Evolutionary conservation across 768 basidiomycete species (phyloP).

Genomic region (Butyriboletus loyo): DNA sequence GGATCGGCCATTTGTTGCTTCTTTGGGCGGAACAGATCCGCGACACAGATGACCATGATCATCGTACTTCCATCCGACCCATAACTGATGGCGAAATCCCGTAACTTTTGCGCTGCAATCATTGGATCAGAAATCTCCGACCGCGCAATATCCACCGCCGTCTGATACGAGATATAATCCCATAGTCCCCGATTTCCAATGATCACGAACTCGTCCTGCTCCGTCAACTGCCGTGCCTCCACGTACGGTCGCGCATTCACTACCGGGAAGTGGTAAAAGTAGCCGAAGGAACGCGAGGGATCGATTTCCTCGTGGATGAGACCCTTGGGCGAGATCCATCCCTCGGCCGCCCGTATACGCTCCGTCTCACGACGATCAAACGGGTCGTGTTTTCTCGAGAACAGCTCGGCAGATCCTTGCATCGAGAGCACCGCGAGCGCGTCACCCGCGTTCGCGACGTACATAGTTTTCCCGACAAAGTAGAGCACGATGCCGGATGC

Average conservation of each 20-base stretch:
- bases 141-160: conserved; percentile 92
- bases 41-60: conserved; percentile 94
- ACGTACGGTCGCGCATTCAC: conserved; percentile 89
- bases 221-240: conserved; percentile 60
- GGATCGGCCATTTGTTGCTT: conserved; percentile 36
- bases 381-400: conserved; percentile 85
- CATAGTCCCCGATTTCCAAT: conserved; percentile 91
- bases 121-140: conserved; percentile 66
- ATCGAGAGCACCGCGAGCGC: conserved; percentile 83
- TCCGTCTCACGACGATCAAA: conserved; percentile 81
- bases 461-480: conserved; percentile 71
- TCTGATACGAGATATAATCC: conserved; percentile 93
- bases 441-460: conserved; percentile 88
- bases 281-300: conserved; percentile 91
- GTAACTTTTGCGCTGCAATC: conserved; percentile 94
- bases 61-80: conserved; percentile 91
- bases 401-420: conserved; percentile 65
- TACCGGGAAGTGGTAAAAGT: conserved; percentile 84
- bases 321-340: conserved; percentile 90
- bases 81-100: conserved; percentile 96
- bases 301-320: conserved; percentile 90
- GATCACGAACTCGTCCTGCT: conserved; percentile 94
- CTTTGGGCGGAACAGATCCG: conserved; percentile 66
- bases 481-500: conserved; percentile 88
- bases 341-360: conserved; percentile 89